Conservation (phyloP, 176 grass and related monocot genomes). For the Oryza australiensis region DNA sequence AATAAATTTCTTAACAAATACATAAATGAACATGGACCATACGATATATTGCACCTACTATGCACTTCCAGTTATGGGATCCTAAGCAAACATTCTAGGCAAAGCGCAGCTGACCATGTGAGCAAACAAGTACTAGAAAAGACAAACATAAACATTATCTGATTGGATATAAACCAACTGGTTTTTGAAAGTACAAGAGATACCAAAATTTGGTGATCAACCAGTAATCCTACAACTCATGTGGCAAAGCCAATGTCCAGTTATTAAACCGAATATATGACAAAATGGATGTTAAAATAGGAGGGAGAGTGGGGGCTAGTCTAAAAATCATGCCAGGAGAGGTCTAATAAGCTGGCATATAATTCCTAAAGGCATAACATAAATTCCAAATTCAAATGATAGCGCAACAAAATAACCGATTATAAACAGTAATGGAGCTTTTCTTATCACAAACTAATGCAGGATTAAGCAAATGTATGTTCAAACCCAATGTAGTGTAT, state of each 20-base stretch:
- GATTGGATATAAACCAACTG: constrained; percentile 18
- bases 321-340: neutral
- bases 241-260: neutral
- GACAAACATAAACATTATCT: constrained; percentile 1
- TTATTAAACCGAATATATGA: neutral
- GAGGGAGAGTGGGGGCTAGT: neutral
- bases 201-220: constrained; percentile 3
- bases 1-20: neutral
- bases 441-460: constrained; percentile 12
- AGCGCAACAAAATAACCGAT: neutral
- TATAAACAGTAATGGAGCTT: neutral
- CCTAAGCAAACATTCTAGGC: neutral
- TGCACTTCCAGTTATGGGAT: constrained; percentile 5
- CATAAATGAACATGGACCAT: neutral
- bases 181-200: neutral
- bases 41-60: neutral
- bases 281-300: neutral
- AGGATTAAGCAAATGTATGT: neutral
- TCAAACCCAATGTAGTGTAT: neutral
- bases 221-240: neutral
- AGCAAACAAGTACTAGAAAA: neutral
- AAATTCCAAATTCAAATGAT: neutral
- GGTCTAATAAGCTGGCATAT: neutral
- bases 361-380: neutral
- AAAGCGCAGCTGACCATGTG: neutral